Percentiles rank a stretch among this genome's conserved stretches.
Conservation (phyloP, 2,329 filamentous ascomycete genomes). For the Coniochaeta sp. region DNA sequence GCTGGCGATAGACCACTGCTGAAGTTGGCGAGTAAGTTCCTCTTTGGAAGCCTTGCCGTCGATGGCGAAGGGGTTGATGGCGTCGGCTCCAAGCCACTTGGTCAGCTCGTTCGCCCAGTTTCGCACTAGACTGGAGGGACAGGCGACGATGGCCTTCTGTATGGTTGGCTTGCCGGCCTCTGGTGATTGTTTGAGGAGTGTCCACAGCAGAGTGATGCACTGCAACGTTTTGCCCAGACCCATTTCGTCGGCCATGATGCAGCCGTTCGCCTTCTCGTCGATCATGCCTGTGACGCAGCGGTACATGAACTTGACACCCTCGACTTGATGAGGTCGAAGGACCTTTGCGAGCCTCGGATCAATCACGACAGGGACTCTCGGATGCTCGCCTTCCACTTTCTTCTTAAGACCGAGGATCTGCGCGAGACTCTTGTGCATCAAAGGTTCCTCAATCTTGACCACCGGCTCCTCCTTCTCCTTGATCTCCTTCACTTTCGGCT, state of each 20-base stretch:
- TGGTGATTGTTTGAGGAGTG: conserved; percentile 87
- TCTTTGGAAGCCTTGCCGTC: conserved; percentile 96
- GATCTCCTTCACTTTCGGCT: conserved; percentile 50
- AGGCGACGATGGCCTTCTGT: conserved; percentile 94
- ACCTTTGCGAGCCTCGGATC: conserved; percentile 86
- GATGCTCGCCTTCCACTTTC: conserved; percentile 69
- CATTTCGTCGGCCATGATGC: conserved; percentile 99
- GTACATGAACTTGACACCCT: conserved; percentile 97
- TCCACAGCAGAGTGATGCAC: conserved; percentile 97
- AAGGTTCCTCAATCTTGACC: conserved; percentile 62
- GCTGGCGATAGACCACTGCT: conserved; percentile 88
- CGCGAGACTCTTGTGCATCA: conserved; percentile 90
- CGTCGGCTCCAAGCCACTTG: conserved; percentile 93
- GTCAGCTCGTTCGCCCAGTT: conserved; percentile 97
- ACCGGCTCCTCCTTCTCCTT: conserved; percentile 38
- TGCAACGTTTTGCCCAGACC: conserved; percentile 94
- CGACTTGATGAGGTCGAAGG: conserved; percentile 90
- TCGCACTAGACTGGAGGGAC: conserved; percentile 88
- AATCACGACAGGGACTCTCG: conserved; percentile 94
- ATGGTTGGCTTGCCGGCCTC: conserved; percentile 92
- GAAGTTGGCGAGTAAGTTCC: conserved; percentile 80
- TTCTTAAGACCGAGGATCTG: conserved; percentile 96
- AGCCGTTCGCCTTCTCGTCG: conserved; percentile 87
- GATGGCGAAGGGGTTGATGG: conserved; percentile 88
- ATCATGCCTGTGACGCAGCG: conserved; percentile 91